Percentiles rank a stretch among this genome's conserved stretches.
Conservation (phyloP, 164 flowering plant genomes). For the Dillenia suffruticosa region DNA sequence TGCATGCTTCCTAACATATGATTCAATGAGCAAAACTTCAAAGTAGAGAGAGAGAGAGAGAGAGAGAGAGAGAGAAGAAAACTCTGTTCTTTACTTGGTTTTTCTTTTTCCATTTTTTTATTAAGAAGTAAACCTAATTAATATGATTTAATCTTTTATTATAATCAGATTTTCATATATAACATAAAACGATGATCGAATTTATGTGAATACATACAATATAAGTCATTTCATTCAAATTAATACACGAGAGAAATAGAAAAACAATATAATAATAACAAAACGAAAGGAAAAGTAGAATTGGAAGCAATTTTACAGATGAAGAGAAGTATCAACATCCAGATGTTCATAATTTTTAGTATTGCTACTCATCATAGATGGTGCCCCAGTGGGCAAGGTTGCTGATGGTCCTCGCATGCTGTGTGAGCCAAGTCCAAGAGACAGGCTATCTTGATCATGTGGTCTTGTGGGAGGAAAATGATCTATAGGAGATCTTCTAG, state of each 20-base stretch:
- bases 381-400: too few species aligned
- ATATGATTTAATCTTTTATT: too few species aligned
- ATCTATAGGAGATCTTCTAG: too few species aligned
- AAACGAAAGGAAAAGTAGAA: neutral
- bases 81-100: too few species aligned
- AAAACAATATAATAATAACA: neutral
- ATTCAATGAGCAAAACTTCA: neutral
- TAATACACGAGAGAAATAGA: neutral
- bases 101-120: too few species aligned
- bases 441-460: constrained; percentile 15
- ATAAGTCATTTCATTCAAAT: too few species aligned
- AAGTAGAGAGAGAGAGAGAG: neutral
- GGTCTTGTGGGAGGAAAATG: neutral
- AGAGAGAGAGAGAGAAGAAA: constrained; percentile 2
- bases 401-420: neutral
- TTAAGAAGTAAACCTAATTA: too few species aligned
- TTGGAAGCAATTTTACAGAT: constrained; percentile 21
- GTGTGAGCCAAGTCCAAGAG: constrained; percentile 21
- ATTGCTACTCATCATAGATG: too few species aligned
- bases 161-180: too few species aligned
- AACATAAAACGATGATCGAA: too few species aligned
- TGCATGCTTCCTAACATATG: too few species aligned
- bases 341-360: constrained; percentile 9
- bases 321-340: constrained; percentile 46
- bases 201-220: too few species aligned